Percentiles rank a stretch among this genome's conserved stretches.
Evolutionary conservation across 352 stramenopile species (phyloP).

Genomic region (Phytophthora tentaculata): DNA sequence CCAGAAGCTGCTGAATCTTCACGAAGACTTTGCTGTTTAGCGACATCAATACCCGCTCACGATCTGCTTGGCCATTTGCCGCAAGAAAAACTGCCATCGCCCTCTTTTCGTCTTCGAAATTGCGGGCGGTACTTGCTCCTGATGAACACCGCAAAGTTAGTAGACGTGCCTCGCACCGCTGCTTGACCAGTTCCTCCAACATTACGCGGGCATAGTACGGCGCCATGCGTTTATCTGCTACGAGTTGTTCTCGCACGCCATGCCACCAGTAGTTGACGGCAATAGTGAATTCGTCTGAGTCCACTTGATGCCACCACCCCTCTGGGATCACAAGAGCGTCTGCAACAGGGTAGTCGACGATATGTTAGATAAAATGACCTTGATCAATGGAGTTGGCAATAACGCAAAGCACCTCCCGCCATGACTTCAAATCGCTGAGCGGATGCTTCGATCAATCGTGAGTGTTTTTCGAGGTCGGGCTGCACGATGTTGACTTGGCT

Average conservation of each 20-base stretch:
- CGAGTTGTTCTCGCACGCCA: slow-evolving; percentile 61
- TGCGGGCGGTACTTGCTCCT: neutral
- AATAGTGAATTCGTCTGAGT: slow-evolving; percentile 76
- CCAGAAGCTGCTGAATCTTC: slow-evolving; percentile 30
- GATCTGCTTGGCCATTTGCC: slow-evolving; percentile 24
- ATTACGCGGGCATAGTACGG: slow-evolving; percentile 75
- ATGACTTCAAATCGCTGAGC: slow-evolving; percentile 42
- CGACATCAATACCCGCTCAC: slow-evolving; percentile 46
- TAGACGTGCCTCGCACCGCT: slow-evolving; percentile 42
- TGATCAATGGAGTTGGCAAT: neutral
- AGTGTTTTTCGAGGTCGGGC: slow-evolving; percentile 42
- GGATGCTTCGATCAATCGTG: slow-evolving; percentile 36
- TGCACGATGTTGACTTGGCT: slow-evolving; percentile 62
- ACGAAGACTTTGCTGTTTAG: slow-evolving; percentile 12
- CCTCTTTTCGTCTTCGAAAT: slow-evolving; percentile 13
- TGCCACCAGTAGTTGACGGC: slow-evolving; percentile 88
- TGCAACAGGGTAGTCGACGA: slow-evolving; percentile 23
- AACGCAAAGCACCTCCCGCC: slow-evolving; percentile 52
- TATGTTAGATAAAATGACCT: slow-evolving; percentile 5
- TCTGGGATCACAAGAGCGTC: slow-evolving; percentile 83
- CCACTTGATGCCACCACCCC: slow-evolving; percentile 89
- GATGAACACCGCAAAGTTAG: slow-evolving; percentile 18
- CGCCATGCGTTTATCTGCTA: slow-evolving; percentile 45
- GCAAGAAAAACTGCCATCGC: slow-evolving; percentile 20
- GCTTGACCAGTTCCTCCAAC: slow-evolving; percentile 64